Evolutionary conservation across 805 yeast species (phyloP).

Genomic region (Dipodascus geniculatus): DNA sequence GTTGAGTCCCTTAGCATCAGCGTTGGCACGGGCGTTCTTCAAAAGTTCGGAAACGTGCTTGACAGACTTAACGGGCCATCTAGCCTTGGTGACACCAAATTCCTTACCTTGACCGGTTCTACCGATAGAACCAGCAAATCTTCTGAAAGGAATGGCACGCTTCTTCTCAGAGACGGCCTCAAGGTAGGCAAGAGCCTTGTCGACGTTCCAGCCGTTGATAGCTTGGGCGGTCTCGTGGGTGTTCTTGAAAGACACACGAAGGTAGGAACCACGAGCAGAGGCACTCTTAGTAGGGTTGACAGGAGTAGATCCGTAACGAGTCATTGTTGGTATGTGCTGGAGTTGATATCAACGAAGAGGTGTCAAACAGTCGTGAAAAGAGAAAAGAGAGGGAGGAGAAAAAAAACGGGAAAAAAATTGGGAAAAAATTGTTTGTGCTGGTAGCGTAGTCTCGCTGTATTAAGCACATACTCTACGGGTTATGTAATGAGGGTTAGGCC

Average conservation of each 20-base stretch:
- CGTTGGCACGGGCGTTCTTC: conserved; percentile 97
- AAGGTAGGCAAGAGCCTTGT: conserved; percentile 91
- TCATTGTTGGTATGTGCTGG: conserved; percentile 41
- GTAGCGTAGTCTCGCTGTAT: conserved; percentile 1
- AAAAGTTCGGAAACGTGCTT: conserved; percentile 89
- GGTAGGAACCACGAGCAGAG: conserved; percentile 98
- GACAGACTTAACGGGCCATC: conserved; percentile 99
- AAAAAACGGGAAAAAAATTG: conserved; percentile 3
- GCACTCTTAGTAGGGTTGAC: conserved; percentile 99
- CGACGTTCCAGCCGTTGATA: conserved; percentile 94
- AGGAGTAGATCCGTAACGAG: conserved; percentile 99
- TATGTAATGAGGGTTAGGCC: neutral
- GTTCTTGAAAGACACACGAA: conserved; percentile 99
- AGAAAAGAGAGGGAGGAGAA: neutral
- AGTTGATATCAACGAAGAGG: conserved; percentile 3
- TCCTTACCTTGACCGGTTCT: conserved; percentile 99
- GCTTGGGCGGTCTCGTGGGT: conserved; percentile 99
- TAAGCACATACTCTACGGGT: conserved; percentile 2
- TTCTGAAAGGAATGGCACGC: conserved; percentile 99
- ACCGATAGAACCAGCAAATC: conserved; percentile 93
- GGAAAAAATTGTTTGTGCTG: conserved; percentile 1
- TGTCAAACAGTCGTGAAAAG: conserved; percentile 1
- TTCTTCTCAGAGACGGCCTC: conserved; percentile 93
- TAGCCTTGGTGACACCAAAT: conserved; percentile 98
- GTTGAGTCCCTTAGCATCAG: conserved; percentile 98